Evolutionary conservation across 2,329 filamentous ascomycete species (phyloP).

Genomic region (Magnaporthiopsis poae): DNA sequence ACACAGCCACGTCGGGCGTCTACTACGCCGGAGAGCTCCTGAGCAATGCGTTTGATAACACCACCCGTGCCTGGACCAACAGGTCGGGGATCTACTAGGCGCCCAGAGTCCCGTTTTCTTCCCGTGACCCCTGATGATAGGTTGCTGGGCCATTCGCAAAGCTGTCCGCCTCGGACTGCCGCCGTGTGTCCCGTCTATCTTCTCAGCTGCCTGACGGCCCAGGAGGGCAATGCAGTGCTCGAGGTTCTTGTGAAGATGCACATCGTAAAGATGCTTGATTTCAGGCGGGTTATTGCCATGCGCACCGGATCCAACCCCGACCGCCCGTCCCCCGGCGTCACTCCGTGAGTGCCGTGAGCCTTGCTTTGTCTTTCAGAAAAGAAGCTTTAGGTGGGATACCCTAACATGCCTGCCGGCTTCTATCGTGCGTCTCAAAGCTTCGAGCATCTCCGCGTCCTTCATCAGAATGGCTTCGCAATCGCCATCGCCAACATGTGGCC

Average conservation of each 20-base stretch:
- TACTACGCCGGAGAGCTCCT: constrained; percentile 58
- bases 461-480: constrained; percentile 55
- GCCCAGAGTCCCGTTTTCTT: background rate
- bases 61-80: constrained; percentile 55
- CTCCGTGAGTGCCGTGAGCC: constrained; percentile 26
- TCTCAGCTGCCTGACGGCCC: constrained; percentile 51
- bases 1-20: constrained; percentile 60
- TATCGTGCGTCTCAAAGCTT: background rate
- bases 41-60: constrained; percentile 55
- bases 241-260: constrained; percentile 55
- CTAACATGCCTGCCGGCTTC: too few relatives aligned
- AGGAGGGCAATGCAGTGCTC: constrained; percentile 63
- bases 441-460: constrained; percentile 48
- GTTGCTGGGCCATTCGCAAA: background rate
- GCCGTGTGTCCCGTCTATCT: background rate
- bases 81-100: constrained; percentile 49
- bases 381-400: too few relatives aligned
- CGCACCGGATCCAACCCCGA: constrained; percentile 63
- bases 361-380: background rate
- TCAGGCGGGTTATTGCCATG: constrained; percentile 57
- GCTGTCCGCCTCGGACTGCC: background rate
- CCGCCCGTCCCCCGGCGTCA: constrained; percentile 49
- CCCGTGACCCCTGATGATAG: background rate
- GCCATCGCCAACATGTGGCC: constrained; percentile 45
- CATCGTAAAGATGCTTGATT: constrained; percentile 50